Base-by-base conservation (phyloP, 2,329 filamentous ascomycete genomes). In the Claviceps maximensis region DNA sequence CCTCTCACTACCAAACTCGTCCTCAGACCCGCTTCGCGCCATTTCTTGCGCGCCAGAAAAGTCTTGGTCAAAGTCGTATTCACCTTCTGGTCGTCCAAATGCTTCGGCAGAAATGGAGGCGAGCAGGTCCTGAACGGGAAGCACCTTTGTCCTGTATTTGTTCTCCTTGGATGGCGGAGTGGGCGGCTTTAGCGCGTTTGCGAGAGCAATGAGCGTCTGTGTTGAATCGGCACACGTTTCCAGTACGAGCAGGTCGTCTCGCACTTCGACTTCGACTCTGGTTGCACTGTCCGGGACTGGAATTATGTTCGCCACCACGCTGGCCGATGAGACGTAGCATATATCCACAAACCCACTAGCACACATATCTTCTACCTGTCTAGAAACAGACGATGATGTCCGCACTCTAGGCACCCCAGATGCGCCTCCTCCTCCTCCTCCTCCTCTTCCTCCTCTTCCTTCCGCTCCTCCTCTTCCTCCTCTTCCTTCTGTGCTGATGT, bases 161-260 rank as follows among this genome's bases (percentile, higher is more conserved):
- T 84, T 80, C 59, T 86, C 84, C 56, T 85, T 88, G 62, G 80
- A 91, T 1, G 90, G 89, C 0, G 89, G 85, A 8, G 82, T 83
- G 1, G 93, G 91, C 4, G 91, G 93, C 40, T 84, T 82, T 4
- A 98, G 74, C 0, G 86, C 89, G 61, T 86, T 88, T 17, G 90
- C 71, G 44, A 95, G 77, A 2, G 79, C 77, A 51, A 95, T 84
- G 15, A 98, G 75, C 0, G 93, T 98, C 65, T 96, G 89, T 0
- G 89, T 97, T 1, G 93, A 98, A 68, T 98, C 93, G 31, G 93
- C 93, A 62, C 94, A 98, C 1, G 90, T 94, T 67, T 98, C 93
- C 7, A 98, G 71, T 36, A 98, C 84, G 51, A 98, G 75, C 1
- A 98, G 75, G 58, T 95, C 86, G 62, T 95, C 90, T 56, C 82